phyloP scores from a whole-genome alignment of 352 stramenopile genomes.

The Pythium diclinum region DNA sequence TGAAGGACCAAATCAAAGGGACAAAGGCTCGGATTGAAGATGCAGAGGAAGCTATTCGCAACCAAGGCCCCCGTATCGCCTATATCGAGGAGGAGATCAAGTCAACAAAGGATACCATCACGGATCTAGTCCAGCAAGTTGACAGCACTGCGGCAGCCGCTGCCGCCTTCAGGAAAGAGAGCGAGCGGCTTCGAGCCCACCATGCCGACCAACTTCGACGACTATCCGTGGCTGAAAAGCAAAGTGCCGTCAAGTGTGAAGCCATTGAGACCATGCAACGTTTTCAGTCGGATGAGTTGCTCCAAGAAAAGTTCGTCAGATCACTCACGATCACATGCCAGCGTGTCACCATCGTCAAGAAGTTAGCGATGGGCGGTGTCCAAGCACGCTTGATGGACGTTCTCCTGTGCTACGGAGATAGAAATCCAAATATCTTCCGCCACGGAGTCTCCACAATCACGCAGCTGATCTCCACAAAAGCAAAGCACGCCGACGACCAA shows the following conservation, averaged over 20 bases:
- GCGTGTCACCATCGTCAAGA: constrained; percentile 5
- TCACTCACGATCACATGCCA: constrained; percentile 22
- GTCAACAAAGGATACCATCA: not conserved
- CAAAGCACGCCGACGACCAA: constrained; percentile 1
- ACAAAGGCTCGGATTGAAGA: not conserved
- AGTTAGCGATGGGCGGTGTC: constrained; percentile 19
- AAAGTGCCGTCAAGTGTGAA: constrained; percentile 25
- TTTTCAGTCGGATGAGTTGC: not conserved
- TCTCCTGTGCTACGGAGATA: not conserved
- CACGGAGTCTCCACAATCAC: not conserved
- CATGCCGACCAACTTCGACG: constrained; percentile 9
- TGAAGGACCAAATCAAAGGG: constrained; percentile 14
- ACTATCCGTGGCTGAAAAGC: constrained; percentile 1
- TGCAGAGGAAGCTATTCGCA: constrained; percentile 1
- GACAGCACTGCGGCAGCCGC: not conserved
- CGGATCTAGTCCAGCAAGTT: constrained; percentile 2
- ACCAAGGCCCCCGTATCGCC: constrained; percentile 9
- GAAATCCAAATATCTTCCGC: constrained; percentile 8
- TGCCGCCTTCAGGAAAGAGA: not conserved
- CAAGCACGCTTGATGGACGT: constrained; percentile 13
- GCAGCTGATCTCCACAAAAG: constrained; percentile 7
- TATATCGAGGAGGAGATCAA: constrained; percentile 12
- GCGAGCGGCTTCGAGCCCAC: not conserved
- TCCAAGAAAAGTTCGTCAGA: constrained; percentile 23
- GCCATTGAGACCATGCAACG: constrained; percentile 11